Percentiles rank a stretch among this genome's conserved stretches.
Conservation (phyloP, 2,329 filamentous ascomycete genomes). For the Cladosporium sp. region DNA sequence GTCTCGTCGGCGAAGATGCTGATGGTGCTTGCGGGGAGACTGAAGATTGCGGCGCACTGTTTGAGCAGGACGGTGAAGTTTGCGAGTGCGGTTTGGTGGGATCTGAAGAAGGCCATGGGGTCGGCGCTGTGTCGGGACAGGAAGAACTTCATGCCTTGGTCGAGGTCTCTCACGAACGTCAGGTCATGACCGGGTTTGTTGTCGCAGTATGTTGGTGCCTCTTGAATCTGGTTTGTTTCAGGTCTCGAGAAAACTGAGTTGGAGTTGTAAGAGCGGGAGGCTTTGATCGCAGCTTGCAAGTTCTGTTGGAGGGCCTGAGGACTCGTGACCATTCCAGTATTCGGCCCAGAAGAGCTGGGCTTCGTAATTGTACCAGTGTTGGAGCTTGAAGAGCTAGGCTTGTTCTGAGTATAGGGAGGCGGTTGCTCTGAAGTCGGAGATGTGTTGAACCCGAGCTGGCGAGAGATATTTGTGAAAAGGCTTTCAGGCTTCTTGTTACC, state of each 20-base stretch:
- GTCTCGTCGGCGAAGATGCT: constrained; percentile 82
- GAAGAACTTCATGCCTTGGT: constrained; percentile 68
- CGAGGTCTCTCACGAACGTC: constrained; percentile 60
- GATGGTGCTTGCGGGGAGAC: constrained; percentile 59
- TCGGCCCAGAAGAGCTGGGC: constrained; percentile 9
- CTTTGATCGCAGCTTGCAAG: constrained; percentile 69
- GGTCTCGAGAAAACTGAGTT: constrained; percentile 67
- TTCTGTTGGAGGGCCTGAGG: constrained; percentile 56
- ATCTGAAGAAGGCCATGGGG: constrained; percentile 52
- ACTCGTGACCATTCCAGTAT: constrained; percentile 27
- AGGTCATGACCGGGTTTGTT: constrained; percentile 68
- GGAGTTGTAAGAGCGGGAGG: constrained; percentile 71
- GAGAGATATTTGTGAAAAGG: constrained; percentile 63
- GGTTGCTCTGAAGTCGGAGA: constrained; percentile 21
- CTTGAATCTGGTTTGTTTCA: constrained; percentile 65
- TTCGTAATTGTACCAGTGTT: background rate
- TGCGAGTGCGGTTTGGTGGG: constrained; percentile 58
- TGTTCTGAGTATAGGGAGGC: constrained; percentile 28
- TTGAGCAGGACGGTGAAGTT: constrained; percentile 63
- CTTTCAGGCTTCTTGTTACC: constrained; percentile 42
- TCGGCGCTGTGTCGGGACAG: constrained; percentile 51
- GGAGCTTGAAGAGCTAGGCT: constrained; percentile 16
- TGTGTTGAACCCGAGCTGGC: constrained; percentile 60
- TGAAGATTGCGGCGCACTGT: constrained; percentile 67
- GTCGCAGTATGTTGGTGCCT: constrained; percentile 79